Evolutionary conservation across 257 asterid genomes (phyloP).

Genomic region (Ilex aquifolium): DNA sequence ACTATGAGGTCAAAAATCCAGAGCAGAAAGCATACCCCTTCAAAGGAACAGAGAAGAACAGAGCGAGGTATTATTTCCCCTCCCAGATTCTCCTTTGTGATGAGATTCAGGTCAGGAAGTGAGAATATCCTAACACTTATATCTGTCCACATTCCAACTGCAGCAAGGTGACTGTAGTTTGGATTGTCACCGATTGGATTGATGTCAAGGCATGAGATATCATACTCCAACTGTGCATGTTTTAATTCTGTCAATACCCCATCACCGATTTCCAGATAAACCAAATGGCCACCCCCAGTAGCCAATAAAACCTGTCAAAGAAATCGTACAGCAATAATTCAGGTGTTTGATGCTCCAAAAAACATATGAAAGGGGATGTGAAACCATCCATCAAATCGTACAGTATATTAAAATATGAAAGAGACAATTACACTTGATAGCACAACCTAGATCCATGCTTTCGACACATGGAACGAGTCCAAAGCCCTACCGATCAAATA

Average conservation of each 20-base stretch:
- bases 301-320: conserved; percentile 79
- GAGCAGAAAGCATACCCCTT: conserved; percentile 65
- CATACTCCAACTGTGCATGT: conserved; percentile 77
- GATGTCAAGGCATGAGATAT: conserved; percentile 92
- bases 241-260: conserved; percentile 70
- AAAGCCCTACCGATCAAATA: background rate
- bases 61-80: conserved; percentile 99
- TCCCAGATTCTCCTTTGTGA: conserved; percentile 86
- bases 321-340: conserved; percentile 1
- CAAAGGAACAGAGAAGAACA: conserved; percentile 86
- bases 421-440: background rate
- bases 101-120: conserved; percentile 82
- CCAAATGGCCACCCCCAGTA: conserved; percentile 94
- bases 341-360: conserved; percentile 12
- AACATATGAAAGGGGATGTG: conserved; percentile 9
- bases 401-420: background rate
- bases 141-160: conserved; percentile 99
- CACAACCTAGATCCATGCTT: no score
- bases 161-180: conserved; percentile 77
- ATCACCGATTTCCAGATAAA: conserved; percentile 92
- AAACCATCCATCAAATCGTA: conserved; percentile 4
- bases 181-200: conserved; percentile 88
- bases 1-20: conserved; percentile 3
- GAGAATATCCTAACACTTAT: conserved; percentile 66
- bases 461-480: background rate